Evolutionary conservation across 2,329 filamentous ascomycete species (phyloP).

Genomic region (Ophiosphaerella narmari): DNA sequence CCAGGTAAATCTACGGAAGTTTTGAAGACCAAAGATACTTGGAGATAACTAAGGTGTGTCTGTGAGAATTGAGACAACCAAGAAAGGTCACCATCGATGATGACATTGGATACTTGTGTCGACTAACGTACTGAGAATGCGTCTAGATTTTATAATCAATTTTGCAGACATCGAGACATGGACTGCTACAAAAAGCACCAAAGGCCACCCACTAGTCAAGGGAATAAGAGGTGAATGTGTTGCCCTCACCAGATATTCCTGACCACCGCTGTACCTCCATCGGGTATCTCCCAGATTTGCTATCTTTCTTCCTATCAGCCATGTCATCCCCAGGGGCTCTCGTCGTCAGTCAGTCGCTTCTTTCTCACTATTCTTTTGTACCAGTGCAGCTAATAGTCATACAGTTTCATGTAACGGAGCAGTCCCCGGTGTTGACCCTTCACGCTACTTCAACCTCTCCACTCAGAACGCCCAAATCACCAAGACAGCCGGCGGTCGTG

Average conservation of each 20-base stretch:
- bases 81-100: no score
- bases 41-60: no score
- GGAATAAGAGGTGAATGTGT: not conserved
- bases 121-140: no score
- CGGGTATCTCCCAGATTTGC: not conserved
- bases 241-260: no score
- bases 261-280: not conserved
- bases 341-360: constrained; percentile 2
- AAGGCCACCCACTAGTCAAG: no score
- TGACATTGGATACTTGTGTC: no score
- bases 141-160: no score
- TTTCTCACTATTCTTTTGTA: not conserved
- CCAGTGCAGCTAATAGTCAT: not conserved
- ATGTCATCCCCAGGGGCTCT: constrained; percentile 6
- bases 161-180: no score
- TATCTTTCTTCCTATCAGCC: not conserved
- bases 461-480: constrained; percentile 18
- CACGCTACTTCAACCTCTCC: constrained; percentile 27
- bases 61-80: no score
- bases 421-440: constrained; percentile 18
- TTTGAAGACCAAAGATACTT: no score
- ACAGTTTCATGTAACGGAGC: constrained; percentile 22
- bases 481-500: constrained; percentile 21
- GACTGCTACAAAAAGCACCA: no score
- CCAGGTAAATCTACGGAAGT: no score